phyloP scores from a whole-genome alignment of 2,329 filamentous ascomycete species.

The Nannizziopsis arthrosporioides region DNA sequence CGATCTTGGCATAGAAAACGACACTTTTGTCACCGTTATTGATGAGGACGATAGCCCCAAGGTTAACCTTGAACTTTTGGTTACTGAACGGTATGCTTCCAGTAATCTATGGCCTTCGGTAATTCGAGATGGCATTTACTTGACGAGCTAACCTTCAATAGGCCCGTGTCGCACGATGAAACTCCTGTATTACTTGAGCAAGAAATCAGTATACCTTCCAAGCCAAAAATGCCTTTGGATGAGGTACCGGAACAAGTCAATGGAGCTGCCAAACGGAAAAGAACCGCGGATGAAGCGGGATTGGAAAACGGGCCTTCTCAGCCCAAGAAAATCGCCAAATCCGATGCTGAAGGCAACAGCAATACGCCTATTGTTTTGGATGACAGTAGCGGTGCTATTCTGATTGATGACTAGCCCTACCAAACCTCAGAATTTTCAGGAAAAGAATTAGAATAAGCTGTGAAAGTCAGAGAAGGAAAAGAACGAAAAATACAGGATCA shows the following conservation, averaged over 20 bases:
- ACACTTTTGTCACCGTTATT: constrained; percentile 70
- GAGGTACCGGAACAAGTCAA: constrained; percentile 17
- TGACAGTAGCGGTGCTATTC: constrained; percentile 48
- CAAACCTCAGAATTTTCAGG: too few species aligned
- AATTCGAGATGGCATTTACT: not conserved
- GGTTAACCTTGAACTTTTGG: constrained; percentile 65
- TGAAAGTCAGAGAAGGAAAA: too few species aligned
- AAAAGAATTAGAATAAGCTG: too few species aligned
- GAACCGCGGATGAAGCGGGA: constrained; percentile 33
- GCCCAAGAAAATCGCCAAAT: constrained; percentile 28
- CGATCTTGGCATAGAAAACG: constrained; percentile 62
- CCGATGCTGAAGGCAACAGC: constrained; percentile 32
- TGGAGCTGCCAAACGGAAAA: constrained; percentile 33
- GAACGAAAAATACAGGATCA: not conserved
- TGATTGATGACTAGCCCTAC: constrained; percentile 47
- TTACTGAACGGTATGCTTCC: constrained; percentile 22
- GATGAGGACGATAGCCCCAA: constrained; percentile 58
- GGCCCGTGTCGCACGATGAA: constrained; percentile 24
- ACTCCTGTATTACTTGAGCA: constrained; percentile 33
- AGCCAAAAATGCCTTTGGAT: constrained; percentile 29
- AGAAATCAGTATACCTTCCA: constrained; percentile 38
- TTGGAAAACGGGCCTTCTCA: constrained; percentile 31
- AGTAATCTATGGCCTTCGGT: not conserved
- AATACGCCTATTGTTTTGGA: constrained; percentile 37
- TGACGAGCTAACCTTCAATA: constrained; percentile 13